Percentiles rank a stretch among this genome's conserved stretches.
phyloP scores from a whole-genome alignment of 257 asterid genomes.

The Primulina huaijiensis region DNA sequence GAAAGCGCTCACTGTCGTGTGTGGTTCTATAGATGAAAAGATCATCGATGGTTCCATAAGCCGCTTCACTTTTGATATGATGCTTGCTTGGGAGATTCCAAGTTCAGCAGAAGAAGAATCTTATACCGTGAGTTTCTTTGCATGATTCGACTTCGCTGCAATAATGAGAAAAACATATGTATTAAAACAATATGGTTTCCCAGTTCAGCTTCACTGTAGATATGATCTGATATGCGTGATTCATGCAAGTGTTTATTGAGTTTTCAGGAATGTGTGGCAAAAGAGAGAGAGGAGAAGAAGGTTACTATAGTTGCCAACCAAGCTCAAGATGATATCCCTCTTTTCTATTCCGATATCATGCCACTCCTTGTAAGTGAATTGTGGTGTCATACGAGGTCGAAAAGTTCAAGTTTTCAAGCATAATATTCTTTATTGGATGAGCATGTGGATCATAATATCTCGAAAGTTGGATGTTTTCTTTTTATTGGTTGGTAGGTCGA shows the following conservation, averaged over 20 bases:
- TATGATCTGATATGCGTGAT: too few relatives aligned
- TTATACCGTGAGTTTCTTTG: slow-evolving; percentile 31
- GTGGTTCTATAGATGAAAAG: slow-evolving; percentile 44
- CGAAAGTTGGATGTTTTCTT: too few relatives aligned
- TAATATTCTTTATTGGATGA: background rate
- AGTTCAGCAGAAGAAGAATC: slow-evolving; percentile 49
- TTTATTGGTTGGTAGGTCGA: slow-evolving; percentile 50
- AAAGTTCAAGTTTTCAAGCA: background rate
- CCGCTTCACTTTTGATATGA: slow-evolving; percentile 85
- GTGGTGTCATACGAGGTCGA: background rate
- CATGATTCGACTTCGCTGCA: too few relatives aligned
- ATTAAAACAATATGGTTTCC: background rate
- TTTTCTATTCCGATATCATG: slow-evolving; percentile 87
- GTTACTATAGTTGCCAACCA: slow-evolving; percentile 20
- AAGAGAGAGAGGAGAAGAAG: slow-evolving; percentile 61
- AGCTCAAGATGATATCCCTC: slow-evolving; percentile 63
- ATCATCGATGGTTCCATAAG: slow-evolving; percentile 59
- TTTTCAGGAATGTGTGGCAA: slow-evolving; percentile 53
- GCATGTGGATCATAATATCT: too few relatives aligned
- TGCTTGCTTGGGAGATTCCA: slow-evolving; percentile 91
- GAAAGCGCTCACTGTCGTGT: slow-evolving; percentile 48
- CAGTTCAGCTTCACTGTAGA: too few relatives aligned
- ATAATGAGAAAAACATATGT: too few relatives aligned
- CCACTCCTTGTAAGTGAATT: slow-evolving; percentile 73
- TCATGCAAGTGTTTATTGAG: background rate